A percentile compares a stretch with the other conserved stretches of the same genome.
phyloP scores from a whole-genome alignment of 1,139 yeast genomes.

The Blastobotrys indianensis region DNA sequence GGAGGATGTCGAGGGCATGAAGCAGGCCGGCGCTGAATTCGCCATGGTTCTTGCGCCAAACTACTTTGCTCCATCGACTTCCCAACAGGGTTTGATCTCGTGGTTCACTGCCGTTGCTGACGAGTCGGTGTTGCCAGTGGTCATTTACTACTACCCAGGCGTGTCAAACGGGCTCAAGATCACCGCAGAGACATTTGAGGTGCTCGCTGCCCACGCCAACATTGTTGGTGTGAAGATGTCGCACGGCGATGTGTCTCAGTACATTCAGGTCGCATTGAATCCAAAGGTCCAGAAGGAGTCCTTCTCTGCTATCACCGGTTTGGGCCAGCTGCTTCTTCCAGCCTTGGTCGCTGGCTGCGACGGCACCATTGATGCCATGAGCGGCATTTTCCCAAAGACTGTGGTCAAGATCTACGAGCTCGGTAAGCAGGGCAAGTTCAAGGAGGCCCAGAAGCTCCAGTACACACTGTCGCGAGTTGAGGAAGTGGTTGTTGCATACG shows the following conservation, averaged over 20 bases:
- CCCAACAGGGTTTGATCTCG: constrained; percentile 41
- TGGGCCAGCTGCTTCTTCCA: constrained; percentile 45
- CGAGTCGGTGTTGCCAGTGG: constrained; percentile 40
- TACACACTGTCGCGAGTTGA: constrained; percentile 40
- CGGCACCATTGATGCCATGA: constrained; percentile 46
- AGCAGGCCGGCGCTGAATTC: constrained; percentile 41
- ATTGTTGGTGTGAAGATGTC: constrained; percentile 47
- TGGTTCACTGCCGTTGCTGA: constrained; percentile 45
- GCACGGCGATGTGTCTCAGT: constrained; percentile 37
- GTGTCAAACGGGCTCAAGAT: constrained; percentile 40
- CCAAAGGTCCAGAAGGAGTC: constrained; percentile 34
- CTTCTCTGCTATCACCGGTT: constrained; percentile 43
- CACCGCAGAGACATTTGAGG: constrained; percentile 35
- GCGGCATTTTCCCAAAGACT: constrained; percentile 46
- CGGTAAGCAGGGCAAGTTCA: constrained; percentile 29
- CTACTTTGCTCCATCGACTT: constrained; percentile 41
- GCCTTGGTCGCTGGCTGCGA: constrained; percentile 40
- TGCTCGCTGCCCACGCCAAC: constrained; percentile 38
- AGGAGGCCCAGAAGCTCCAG: constrained; percentile 42
- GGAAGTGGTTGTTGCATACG: constrained; percentile 38
- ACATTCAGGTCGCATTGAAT: constrained; percentile 37
- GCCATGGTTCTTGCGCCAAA: constrained; percentile 46
- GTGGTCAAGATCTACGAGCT: constrained; percentile 36
- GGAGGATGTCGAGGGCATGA: constrained; percentile 35
- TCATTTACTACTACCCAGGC: constrained; percentile 49